Evolutionary conservation across 2,329 filamentous ascomycete genomes (phyloP), one percentile per base, ranked within the genome.

Genomic region (Aspergillus fischeri): DNA sequence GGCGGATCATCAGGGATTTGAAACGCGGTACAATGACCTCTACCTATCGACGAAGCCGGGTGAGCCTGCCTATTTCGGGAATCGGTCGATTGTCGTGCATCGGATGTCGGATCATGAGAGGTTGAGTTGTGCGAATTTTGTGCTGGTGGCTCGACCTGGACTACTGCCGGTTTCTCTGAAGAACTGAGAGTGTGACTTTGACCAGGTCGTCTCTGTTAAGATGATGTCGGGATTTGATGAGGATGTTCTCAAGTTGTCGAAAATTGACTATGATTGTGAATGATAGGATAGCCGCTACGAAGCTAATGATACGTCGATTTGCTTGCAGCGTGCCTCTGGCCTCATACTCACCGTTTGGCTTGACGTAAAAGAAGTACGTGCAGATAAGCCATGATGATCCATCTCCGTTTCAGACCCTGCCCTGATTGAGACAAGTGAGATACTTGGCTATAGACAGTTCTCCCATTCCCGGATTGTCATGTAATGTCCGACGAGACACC

Each of bases 71-170:
- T 85, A 78, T 70, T 77, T 85, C 56, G 82, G 82, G 51, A 78
- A 82, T 65, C 75, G 78, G 47, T 82, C 79, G 49, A 67, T 85
- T 55, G 83, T 85, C 45, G 68, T 86, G 44, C 82, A 85, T 55
- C 42, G 42, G 8, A 73, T 72, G 49, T 69, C 76, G 52, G 81
- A 85, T 70, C 78, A 77, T 61, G 81, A 78, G 7, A 78, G 80
- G 60, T 74, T 85, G 64, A 78, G 79, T 29, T 86, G 83, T 73
- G 83, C 80, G 57, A 84, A 84, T 70, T 84, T 85, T 73, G 60
- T 56, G 50, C n/a, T 51, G 48, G 25, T 45, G 27, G 8, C 25
- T 42, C 24, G 8, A 20, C n/a, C 32, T 9, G 52, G 14, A 20
- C n/a, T 29, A 11, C 20, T 10, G 41, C 14, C 4, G 9, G 14